Conservation (phyloP, 306 rosid genomes). For the Trifolium fragiferum region DNA sequence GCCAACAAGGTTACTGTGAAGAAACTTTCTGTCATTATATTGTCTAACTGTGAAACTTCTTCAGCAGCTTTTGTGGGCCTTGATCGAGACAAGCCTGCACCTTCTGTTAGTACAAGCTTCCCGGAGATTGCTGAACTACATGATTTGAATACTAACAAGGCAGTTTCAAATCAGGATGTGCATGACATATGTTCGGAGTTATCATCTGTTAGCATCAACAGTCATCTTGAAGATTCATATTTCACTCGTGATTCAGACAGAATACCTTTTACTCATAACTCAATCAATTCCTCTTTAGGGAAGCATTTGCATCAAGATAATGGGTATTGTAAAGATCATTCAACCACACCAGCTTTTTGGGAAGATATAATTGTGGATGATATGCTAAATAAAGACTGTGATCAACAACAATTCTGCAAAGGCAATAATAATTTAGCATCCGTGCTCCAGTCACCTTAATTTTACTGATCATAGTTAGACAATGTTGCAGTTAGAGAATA, state of each 20-base stretch:
- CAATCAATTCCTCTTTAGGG: slow-evolving; percentile 36
- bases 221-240: slow-evolving; percentile 45
- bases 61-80: slow-evolving; percentile 36
- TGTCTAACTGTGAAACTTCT: slow-evolving; percentile 39
- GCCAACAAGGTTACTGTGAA: slow-evolving; percentile 28
- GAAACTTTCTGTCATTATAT: slow-evolving; percentile 38
- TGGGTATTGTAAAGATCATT: slow-evolving; percentile 39
- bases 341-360: slow-evolving; percentile 51
- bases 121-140: slow-evolving; percentile 32
- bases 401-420: slow-evolving; percentile 30
- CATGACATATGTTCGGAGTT: slow-evolving; percentile 45
- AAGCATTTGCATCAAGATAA: slow-evolving; percentile 44
- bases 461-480: background rate
- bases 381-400: slow-evolving; percentile 38
- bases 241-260: slow-evolving; percentile 36
- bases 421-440: slow-evolving; percentile 36
- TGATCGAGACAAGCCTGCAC: slow-evolving; percentile 41
- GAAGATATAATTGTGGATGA: slow-evolving; percentile 53
- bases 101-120: slow-evolving; percentile 29
- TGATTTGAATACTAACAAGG: slow-evolving; percentile 37
- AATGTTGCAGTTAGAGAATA: background rate
- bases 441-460: slow-evolving; percentile 30
- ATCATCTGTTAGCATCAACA: slow-evolving; percentile 40
- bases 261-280: slow-evolving; percentile 22
- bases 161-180: slow-evolving; percentile 41